Percentiles rank a stretch among this genome's conserved stretches.
Conservation (phyloP, 805 yeast species). For the Metschnikowia matae region DNA sequence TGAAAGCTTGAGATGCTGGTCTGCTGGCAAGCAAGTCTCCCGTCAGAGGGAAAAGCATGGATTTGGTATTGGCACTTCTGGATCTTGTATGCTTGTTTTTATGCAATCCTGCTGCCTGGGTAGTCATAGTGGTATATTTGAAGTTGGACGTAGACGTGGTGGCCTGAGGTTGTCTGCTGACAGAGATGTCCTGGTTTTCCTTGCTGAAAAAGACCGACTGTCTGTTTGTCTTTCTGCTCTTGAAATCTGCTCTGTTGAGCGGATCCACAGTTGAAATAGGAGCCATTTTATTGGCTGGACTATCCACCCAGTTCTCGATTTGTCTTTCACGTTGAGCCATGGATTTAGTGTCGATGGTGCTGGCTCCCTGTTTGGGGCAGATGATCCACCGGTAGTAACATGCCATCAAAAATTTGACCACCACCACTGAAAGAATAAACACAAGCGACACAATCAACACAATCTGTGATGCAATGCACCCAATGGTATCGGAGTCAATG, state of each 20-base stretch:
- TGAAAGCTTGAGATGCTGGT: constrained; percentile 22
- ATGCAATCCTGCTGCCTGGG: constrained; percentile 47
- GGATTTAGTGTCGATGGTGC: constrained; percentile 50
- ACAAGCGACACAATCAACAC: constrained; percentile 78
- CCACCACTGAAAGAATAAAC: constrained; percentile 77
- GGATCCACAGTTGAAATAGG: constrained; percentile 47
- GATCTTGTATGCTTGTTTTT: constrained; percentile 16
- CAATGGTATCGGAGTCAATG: constrained; percentile 83
- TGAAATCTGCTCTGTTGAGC: constrained; percentile 49
- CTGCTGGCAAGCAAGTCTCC: constrained; percentile 28
- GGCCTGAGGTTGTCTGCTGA: constrained; percentile 21
- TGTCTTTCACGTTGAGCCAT: constrained; percentile 61
- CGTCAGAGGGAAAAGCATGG: constrained; percentile 21
- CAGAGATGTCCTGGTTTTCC: constrained; percentile 27
- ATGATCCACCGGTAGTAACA: constrained; percentile 85
- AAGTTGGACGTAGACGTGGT: constrained; percentile 37
- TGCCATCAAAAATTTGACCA: constrained; percentile 76
- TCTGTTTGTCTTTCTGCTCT: constrained; percentile 32
- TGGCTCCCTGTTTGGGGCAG: constrained; percentile 69
- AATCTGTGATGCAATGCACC: constrained; percentile 87
- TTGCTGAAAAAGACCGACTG: constrained; percentile 39
- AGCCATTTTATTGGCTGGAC: constrained; percentile 21
- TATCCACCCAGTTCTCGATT: constrained; percentile 85
- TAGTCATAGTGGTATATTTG: constrained; percentile 58
- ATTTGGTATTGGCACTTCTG: constrained; percentile 15